A percentile compares a stretch with the other conserved stretches of the same genome.
Conservation (phyloP, 768 basidiomycete genomes). For the Mrakia frigida region DNA sequence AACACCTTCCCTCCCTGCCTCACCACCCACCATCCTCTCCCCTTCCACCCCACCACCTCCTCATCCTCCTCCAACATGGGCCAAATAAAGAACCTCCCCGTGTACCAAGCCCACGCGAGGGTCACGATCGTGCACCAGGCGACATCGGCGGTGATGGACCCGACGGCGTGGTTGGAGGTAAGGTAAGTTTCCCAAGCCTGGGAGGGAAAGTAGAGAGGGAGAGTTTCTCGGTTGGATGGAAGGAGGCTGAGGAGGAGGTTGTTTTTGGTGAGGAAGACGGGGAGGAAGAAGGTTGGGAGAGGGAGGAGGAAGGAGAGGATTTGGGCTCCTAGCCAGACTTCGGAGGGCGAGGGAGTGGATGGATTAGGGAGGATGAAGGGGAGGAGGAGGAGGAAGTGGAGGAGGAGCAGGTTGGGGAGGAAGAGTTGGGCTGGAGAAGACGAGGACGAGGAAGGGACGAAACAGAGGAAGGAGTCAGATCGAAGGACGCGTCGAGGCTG, state of each 20-base stretch:
- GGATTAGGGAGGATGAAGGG: background rate
- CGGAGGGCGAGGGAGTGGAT: background rate
- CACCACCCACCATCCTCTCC: background rate
- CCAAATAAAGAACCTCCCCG: background rate
- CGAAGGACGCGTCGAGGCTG: background rate
- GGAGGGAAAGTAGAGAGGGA: background rate
- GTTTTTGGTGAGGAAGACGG: background rate
- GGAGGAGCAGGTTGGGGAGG: conserved; percentile 48
- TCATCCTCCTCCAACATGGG: background rate
- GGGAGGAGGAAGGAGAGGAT: background rate
- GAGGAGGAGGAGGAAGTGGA: conserved; percentile 52
- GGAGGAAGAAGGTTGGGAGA: background rate
- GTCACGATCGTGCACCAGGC: background rate
- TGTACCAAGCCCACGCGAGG: background rate
- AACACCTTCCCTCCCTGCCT: background rate
- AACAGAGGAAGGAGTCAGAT: background rate
- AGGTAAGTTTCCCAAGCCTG: background rate
- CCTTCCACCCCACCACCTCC: background rate
- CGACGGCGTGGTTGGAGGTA: background rate
- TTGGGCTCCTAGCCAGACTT: background rate
- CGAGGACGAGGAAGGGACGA: background rate
- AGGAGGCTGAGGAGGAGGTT: background rate
- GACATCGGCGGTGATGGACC: background rate
- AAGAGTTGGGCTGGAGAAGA: background rate
- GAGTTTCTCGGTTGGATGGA: background rate